These are phyloP conservation scores for Blakeslea trispora DNA, from an alignment of 371 early-diverging fungal species.

Conservation along the genomic window DNA sequence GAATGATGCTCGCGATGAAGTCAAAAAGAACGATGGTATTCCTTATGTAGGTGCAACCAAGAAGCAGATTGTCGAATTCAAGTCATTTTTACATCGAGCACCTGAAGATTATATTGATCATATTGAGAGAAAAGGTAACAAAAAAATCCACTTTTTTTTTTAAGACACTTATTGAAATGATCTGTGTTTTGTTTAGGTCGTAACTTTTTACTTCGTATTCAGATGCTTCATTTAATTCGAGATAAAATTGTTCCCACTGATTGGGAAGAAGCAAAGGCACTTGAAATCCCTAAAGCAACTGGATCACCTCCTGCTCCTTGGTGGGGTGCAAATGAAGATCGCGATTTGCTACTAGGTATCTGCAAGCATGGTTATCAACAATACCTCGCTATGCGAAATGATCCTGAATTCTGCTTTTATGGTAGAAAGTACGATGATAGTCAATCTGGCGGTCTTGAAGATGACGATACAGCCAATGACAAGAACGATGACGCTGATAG, in stretches of 20 bases:
- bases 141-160: no score
- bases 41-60: constrained; percentile 64
- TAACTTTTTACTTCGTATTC: constrained; percentile 72
- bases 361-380: constrained; percentile 80
- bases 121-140: constrained; percentile 58
- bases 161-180: no score
- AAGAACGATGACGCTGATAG: constrained; percentile 29
- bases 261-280: constrained; percentile 55
- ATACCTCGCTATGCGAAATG: constrained; percentile 61
- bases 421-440: constrained; percentile 51
- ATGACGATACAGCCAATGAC: constrained; percentile 29
- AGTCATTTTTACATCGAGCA: constrained; percentile 67
- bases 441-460: constrained; percentile 35
- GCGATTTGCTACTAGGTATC: constrained; percentile 75
- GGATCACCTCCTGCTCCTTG: constrained; percentile 65
- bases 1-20: constrained; percentile 39
- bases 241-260: constrained; percentile 61
- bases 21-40: constrained; percentile 35
- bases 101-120: constrained; percentile 72
- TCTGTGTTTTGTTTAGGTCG: no score
- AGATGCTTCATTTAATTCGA: constrained; percentile 71
- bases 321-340: constrained; percentile 81
- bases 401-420: constrained; percentile 68
- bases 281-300: constrained; percentile 60
- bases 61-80: constrained; percentile 60